Percentiles rank a stretch among this genome's conserved stretches.
Conservation (phyloP, 257 asterid genomes). For the Solanum peruvianum region DNA sequence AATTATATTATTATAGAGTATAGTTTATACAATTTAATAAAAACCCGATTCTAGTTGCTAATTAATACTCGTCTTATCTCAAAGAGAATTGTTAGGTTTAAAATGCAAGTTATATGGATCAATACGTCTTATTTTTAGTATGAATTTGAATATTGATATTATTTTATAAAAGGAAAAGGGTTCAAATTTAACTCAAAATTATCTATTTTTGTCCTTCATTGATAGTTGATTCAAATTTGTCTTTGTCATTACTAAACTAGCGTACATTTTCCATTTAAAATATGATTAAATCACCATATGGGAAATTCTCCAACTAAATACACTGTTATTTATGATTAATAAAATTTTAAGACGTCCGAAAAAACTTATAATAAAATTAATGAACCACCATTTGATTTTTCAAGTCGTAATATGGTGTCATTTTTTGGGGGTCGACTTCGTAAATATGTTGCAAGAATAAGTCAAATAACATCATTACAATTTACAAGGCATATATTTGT, state of each 20-base stretch:
- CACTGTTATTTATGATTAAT: too few relatives aligned
- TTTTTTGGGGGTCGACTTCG: not conserved
- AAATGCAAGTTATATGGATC: not conserved
- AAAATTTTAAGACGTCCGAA: not conserved
- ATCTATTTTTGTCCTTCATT: not conserved
- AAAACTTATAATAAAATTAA: too few relatives aligned
- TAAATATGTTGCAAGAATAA: not conserved
- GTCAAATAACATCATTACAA: not conserved
- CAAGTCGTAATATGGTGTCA: not conserved
- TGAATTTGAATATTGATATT: too few relatives aligned
- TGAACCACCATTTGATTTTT: not conserved
- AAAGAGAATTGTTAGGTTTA: not conserved
- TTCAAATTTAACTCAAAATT: not conserved
- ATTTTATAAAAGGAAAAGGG: not conserved
- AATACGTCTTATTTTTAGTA: not conserved
- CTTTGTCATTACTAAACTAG: not conserved
- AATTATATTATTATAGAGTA: not conserved
- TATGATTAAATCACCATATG: too few relatives aligned
- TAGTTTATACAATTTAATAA: fast-evolving
- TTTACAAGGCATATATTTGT: not conserved
- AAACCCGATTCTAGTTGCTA: not conserved
- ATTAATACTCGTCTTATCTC: not conserved
- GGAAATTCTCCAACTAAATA: too few relatives aligned
- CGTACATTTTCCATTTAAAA: not conserved
- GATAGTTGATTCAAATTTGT: not conserved